Evolutionary conservation across 2,329 filamentous ascomycete species (phyloP), one percentile per base, ranked within the genome.

Genomic region (Fusarium palustre): DNA sequence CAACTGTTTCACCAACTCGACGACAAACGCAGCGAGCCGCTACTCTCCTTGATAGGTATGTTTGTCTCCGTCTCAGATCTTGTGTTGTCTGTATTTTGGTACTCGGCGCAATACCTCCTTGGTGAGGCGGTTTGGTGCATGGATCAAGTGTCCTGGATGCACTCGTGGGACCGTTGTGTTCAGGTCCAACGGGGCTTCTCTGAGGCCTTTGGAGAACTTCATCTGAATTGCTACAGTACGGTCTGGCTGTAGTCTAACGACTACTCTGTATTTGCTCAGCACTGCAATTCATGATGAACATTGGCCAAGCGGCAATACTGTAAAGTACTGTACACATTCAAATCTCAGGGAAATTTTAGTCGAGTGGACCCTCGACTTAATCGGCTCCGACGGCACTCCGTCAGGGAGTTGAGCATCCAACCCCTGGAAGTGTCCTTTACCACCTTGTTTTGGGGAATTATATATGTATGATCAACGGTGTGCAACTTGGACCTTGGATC

Each of bases 71-170:
- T 68, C 66, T 75, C 70, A 65, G 64, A 64, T 74, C 66, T 62
- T 63, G 59, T 68, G 55, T 41, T 55, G 55, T 65, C 55, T 46
- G 12, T n/a, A 20, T 31, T 68, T 59, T 70, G 67, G 67, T 56
- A 67, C 60, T 74, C 73, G 66, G 73, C 68, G 60, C 71, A 70
- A 70, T 59, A 56, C 64, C 69, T 68, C 70, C 68, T 66, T 65
- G 68, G 73, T 73, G 73, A 76, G 69, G 73, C 69, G 70, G 72
- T 69, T 73, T 68, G 61, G 59, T 70, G 75, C 75, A 76, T 76
- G 75, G 75, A 73, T 72, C 74, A 74, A 76, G 74, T 72, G 74
- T 71, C 60, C 68, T 67, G 56, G 68, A 69, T 59, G 67, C 70
- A 62, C 60, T 55, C 60, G 61, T 70, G 62, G 58, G 60, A 70